Percentiles rank a stretch among this genome's conserved stretches.
Evolutionary conservation across 495 filamentous ascomycete genomes (phyloP).

Genomic region (Neurospora sp.): DNA sequence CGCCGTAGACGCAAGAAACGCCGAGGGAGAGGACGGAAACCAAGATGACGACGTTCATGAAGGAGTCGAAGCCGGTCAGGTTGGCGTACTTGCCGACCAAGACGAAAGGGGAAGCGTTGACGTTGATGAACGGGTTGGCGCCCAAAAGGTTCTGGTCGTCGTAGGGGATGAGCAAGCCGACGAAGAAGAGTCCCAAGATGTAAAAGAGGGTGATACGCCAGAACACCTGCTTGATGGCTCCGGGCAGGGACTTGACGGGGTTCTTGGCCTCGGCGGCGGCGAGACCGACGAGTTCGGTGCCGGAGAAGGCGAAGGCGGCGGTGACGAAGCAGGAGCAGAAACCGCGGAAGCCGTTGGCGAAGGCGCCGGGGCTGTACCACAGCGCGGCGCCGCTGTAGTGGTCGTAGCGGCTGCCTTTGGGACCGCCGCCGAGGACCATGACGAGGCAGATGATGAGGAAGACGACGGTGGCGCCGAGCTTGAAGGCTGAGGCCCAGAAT

Average conservation of each 20-base stretch:
- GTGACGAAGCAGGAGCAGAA: slow-evolving; percentile 67
- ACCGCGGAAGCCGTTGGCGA: slow-evolving; percentile 60
- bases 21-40: slow-evolving; percentile 59
- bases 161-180: slow-evolving; percentile 60
- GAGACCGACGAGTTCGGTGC: slow-evolving; percentile 64
- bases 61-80: slow-evolving; percentile 53
- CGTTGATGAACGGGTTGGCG: slow-evolving; percentile 35
- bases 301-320: slow-evolving; percentile 63
- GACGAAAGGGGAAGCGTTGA: slow-evolving; percentile 65
- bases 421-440: slow-evolving; percentile 58
- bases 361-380: slow-evolving; percentile 63
- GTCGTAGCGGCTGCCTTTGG: slow-evolving; percentile 34
- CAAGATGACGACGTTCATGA: slow-evolving; percentile 68
- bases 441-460: slow-evolving; percentile 68
- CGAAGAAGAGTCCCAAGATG: slow-evolving; percentile 59
- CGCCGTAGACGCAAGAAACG: slow-evolving; percentile 58
- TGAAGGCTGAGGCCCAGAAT: slow-evolving; percentile 43
- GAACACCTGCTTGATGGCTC: slow-evolving; percentile 64
- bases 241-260: slow-evolving; percentile 53
- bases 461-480: slow-evolving; percentile 50
- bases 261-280: slow-evolving; percentile 61
- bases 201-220: slow-evolving; percentile 70
- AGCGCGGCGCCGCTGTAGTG: slow-evolving; percentile 51
- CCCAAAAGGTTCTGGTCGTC: slow-evolving; percentile 44
- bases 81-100: slow-evolving; percentile 58